These are phyloP conservation scores for Microbotryum violaceum DNA, from an alignment of 1,284 basidiomycete genomes.

Conservation along the genomic window DNA sequence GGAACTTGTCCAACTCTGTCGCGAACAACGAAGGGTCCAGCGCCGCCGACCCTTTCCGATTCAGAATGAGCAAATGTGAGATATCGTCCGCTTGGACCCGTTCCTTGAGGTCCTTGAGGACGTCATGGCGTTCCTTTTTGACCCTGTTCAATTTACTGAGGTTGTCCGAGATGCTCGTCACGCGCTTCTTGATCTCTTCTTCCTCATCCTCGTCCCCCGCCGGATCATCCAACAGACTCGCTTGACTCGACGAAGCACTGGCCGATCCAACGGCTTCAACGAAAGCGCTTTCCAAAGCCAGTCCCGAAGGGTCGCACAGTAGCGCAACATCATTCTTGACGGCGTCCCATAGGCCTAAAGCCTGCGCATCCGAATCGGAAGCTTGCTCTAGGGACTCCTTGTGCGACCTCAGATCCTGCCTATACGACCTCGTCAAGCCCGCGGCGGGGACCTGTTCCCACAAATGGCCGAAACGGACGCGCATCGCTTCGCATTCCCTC, in stretches of 20 bases:
- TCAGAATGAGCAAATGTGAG: slow-evolving; percentile 84
- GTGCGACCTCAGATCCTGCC: slow-evolving; percentile 75
- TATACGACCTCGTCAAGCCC: slow-evolving; percentile 59
- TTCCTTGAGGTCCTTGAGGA: slow-evolving; percentile 88
- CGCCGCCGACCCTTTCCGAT: slow-evolving; percentile 66
- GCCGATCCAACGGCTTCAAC: slow-evolving; percentile 43
- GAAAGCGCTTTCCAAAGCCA: slow-evolving; percentile 63
- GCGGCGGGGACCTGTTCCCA: slow-evolving; percentile 88
- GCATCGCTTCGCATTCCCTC: slow-evolving; percentile 42
- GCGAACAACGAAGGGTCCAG: slow-evolving; percentile 85
- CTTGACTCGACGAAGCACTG: slow-evolving; percentile 4
- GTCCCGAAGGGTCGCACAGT: slow-evolving; percentile 51
- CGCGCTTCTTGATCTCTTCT: slow-evolving; percentile 56
- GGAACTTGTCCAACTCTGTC: slow-evolving; percentile 89
- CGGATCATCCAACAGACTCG: slow-evolving; percentile 52
- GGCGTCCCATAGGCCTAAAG: slow-evolving; percentile 64
- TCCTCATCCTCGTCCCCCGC: slow-evolving; percentile 53
- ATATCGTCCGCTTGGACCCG: slow-evolving; percentile 95
- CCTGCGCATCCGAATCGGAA: slow-evolving; percentile 66
- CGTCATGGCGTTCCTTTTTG: slow-evolving; percentile 70
- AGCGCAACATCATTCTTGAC: slow-evolving; percentile 61
- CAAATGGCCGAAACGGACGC: slow-evolving; percentile 70
- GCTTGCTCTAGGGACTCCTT: slow-evolving; percentile 68
- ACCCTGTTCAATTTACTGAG: slow-evolving; percentile 71
- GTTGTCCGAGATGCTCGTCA: slow-evolving; percentile 68